Evolutionary conservation across 139 green algal genomes (phyloP).

Genomic region (Chlorella vulgaris): DNA sequence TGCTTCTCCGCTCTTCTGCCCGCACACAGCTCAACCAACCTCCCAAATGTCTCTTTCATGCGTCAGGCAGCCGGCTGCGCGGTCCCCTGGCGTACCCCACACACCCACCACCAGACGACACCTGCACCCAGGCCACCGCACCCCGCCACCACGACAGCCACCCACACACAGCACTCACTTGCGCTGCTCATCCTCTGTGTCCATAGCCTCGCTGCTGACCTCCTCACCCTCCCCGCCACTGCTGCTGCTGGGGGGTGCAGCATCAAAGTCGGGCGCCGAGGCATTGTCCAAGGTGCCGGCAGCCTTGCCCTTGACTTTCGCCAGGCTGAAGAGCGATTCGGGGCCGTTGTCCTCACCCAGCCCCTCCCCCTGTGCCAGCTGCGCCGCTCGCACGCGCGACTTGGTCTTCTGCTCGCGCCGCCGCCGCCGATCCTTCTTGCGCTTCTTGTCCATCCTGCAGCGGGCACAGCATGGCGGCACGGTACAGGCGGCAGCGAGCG

Average conservation of each 20-base stretch:
- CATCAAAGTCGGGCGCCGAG: conserved; percentile 24
- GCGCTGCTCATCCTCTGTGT: conserved; percentile 57
- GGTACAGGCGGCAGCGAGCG: too few relatives aligned
- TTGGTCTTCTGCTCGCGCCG: conserved; percentile 83
- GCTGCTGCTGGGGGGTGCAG: conserved; percentile 12
- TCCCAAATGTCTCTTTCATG: too few relatives aligned
- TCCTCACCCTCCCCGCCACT: conserved; percentile 30
- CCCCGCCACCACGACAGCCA: neutral
- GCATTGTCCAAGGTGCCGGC: conserved; percentile 24
- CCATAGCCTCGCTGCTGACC: conserved; percentile 42
- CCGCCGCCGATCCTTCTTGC: conserved; percentile 72
- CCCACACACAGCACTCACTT: neutral
- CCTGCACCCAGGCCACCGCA: too few relatives aligned
- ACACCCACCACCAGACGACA: neutral
- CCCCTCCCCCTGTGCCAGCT: conserved; percentile 61
- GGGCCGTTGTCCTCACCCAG: conserved; percentile 46
- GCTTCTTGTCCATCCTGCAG: conserved; percentile 54
- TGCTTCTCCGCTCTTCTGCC: too few relatives aligned
- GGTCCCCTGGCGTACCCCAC: too few relatives aligned
- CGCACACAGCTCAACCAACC: too few relatives aligned
- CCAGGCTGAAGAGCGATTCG: conserved; percentile 58
- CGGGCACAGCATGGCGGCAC: neutral
- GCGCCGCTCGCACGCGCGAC: conserved; percentile 64
- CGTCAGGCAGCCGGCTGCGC: too few relatives aligned
- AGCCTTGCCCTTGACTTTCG: conserved; percentile 11